These are phyloP conservation scores for Pseudoperonospora humuli DNA, from an alignment of 352 stramenopile species.

Conservation along the genomic window DNA sequence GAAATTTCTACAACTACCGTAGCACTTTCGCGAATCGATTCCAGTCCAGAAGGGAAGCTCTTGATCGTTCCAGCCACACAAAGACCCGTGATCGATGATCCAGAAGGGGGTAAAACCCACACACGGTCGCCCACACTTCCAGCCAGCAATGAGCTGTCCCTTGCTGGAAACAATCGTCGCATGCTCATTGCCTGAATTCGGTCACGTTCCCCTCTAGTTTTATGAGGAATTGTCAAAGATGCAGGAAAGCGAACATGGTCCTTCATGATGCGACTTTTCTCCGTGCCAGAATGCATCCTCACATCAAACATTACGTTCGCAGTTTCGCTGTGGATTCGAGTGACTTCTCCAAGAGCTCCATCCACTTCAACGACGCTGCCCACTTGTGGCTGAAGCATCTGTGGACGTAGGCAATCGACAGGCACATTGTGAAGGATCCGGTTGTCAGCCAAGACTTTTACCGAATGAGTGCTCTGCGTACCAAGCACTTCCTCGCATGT, in stretches of 20 bases:
- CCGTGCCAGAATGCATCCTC: conserved; percentile 34
- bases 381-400: conserved; percentile 34
- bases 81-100: conserved; percentile 27
- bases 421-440: conserved; percentile 41
- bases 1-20: conserved; percentile 46
- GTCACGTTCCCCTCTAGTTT: conserved; percentile 12
- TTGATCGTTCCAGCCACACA: conserved; percentile 54
- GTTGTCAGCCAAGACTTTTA: conserved; percentile 34
- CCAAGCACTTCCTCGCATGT: conserved; percentile 18
- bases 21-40: conserved; percentile 36
- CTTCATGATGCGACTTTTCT: conserved; percentile 49
- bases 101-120: conserved; percentile 41
- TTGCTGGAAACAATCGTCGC: conserved; percentile 51
- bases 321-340: conserved; percentile 25
- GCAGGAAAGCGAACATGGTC: conserved; percentile 46
- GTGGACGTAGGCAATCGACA: conserved; percentile 31
- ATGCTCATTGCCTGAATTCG: conserved; percentile 68
- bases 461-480: conserved; percentile 21
- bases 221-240: conserved; percentile 3
- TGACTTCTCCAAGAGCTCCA: conserved; percentile 54
- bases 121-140: conserved; percentile 57
- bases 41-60: conserved; percentile 45
- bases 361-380: conserved; percentile 71
- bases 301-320: conserved; percentile 36
- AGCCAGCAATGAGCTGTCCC: conserved; percentile 42